Evolutionary conservation across 1,284 basidiomycete genomes (phyloP).

Genomic region (Rhodotorula sp.): DNA sequence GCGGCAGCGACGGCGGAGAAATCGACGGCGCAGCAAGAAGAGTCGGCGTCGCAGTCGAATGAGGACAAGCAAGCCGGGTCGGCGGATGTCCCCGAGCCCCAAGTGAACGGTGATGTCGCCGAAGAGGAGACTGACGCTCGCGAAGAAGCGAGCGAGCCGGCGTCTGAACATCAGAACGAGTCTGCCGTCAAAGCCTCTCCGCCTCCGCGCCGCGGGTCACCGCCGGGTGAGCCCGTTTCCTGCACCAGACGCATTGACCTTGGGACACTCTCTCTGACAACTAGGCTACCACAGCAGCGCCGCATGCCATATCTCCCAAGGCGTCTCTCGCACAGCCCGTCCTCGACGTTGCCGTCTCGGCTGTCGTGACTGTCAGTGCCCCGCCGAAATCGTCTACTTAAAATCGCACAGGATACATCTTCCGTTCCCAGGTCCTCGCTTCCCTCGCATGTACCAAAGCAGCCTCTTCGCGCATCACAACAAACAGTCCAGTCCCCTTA

Average conservation of each 20-base stretch:
- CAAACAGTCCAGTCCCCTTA: too few species aligned
- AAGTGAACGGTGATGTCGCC: neutral
- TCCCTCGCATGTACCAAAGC: neutral
- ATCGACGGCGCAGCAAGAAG: neutral
- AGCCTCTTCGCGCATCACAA: too few species aligned
- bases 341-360: constrained; percentile 21
- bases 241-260: neutral
- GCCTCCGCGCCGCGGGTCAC: neutral
- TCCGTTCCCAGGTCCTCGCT: neutral
- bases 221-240: neutral
- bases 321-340: constrained; percentile 14
- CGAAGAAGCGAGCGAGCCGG: neutral
- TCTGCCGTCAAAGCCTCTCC: too few species aligned
- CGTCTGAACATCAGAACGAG: neutral
- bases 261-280: neutral
- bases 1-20: neutral
- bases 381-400: neutral
- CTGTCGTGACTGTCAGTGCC: constrained; percentile 6
- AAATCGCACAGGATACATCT: neutral
- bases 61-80: neutral
- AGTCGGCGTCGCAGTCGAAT: neutral
- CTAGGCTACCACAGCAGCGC: neutral
- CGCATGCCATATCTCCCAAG: constrained; percentile 20
- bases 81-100: neutral
- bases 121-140: neutral